These are phyloP conservation scores for Metschnikowia kofuensis DNA, from an alignment of 805 yeast species.

Conservation along the genomic window DNA sequence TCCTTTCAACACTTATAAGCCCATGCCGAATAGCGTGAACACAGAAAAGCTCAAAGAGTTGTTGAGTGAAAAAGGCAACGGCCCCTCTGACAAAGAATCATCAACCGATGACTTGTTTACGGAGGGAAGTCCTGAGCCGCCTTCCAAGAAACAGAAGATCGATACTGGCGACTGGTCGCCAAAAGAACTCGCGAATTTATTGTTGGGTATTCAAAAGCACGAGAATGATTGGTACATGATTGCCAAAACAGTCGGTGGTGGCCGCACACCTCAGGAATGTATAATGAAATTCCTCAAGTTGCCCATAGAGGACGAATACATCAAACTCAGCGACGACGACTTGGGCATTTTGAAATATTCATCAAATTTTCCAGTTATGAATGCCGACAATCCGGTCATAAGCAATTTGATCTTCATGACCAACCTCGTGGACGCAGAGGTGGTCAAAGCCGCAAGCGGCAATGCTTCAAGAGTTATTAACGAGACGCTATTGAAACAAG, in stretches of 20 bases:
- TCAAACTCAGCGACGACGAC: conserved; percentile 55
- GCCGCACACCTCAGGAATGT: conserved; percentile 74
- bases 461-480: conserved; percentile 55
- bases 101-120: neutral
- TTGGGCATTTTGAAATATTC: conserved; percentile 66
- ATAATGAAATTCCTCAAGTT: conserved; percentile 72
- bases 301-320: conserved; percentile 76
- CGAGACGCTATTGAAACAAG: conserved; percentile 37
- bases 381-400: conserved; percentile 89
- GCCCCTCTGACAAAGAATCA: neutral
- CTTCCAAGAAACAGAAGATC: conserved; percentile 25
- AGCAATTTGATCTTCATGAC: conserved; percentile 89
- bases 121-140: conserved; percentile 11
- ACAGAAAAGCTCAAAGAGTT: conserved; percentile 33
- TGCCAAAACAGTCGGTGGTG: conserved; percentile 59
- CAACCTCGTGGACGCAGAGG: conserved; percentile 79
- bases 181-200: conserved; percentile 56
- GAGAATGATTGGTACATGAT: conserved; percentile 80
- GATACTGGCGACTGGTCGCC: conserved; percentile 56
- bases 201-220: conserved; percentile 59
- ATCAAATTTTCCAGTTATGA: conserved; percentile 78
- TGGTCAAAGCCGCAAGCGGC: conserved; percentile 76
- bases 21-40: conserved; percentile 52
- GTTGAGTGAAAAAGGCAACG: conserved; percentile 11
- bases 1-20: conserved; percentile 82